Conservation (phyloP, 176 grass and related monocot species). For the Cenchrus purpureus region DNA sequence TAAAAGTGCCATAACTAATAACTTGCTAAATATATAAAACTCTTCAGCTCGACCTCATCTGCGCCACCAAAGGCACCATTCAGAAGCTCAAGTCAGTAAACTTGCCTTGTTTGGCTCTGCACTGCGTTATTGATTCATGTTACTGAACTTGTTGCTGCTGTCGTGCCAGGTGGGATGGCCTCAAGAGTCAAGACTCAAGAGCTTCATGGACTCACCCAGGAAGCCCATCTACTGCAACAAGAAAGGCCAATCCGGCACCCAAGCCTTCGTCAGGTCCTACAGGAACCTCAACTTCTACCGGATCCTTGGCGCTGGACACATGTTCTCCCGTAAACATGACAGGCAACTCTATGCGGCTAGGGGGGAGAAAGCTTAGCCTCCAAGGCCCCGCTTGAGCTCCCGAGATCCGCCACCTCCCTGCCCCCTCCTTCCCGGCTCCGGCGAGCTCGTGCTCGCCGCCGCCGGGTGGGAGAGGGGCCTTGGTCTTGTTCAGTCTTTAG, state of each 20-base stretch:
- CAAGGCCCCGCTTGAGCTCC: too few species aligned
- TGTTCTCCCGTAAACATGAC: not conserved
- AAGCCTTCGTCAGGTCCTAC: slow-evolving; percentile 80
- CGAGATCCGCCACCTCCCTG: too few species aligned
- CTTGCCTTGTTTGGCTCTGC: not conserved
- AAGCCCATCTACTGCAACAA: slow-evolving; percentile 65
- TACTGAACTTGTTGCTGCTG: not conserved
- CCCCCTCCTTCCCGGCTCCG: too few species aligned
- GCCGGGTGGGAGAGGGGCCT: too few species aligned
- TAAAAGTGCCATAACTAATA: not conserved
- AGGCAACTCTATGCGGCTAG: too few species aligned
- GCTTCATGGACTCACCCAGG: slow-evolving; percentile 47
- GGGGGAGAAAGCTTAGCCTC: too few species aligned
- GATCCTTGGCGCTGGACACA: slow-evolving; percentile 86
- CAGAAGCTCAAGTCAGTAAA: slow-evolving; percentile 72
- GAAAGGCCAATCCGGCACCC: slow-evolving; percentile 46
- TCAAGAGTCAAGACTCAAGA: slow-evolving; percentile 24
- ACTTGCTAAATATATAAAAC: not conserved
- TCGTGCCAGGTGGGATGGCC: slow-evolving; percentile 66
- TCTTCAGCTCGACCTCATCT: slow-evolving; percentile 81
- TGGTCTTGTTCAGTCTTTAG: too few species aligned
- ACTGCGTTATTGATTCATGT: not conserved
- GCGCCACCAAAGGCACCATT: slow-evolving; percentile 75
- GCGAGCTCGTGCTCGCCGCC: too few species aligned
- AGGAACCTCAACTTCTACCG: slow-evolving; percentile 87